phyloP scores from a whole-genome alignment of 257 asterid genomes.

The Solanum dulcamara region DNA sequence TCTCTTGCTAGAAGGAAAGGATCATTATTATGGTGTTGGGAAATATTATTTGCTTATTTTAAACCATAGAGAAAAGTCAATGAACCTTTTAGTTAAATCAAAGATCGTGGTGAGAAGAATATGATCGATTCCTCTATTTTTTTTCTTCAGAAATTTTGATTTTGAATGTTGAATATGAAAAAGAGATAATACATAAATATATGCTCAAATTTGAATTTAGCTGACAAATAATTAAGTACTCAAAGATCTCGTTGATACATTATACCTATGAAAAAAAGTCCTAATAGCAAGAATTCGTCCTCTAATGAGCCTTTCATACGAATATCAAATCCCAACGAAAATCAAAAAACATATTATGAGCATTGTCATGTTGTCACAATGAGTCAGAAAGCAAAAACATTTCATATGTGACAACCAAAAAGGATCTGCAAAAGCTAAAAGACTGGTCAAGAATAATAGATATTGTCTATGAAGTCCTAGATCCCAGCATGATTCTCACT shows the following conservation, averaged over 20 bases:
- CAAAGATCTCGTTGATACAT: accelerated
- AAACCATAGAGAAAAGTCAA: background rate
- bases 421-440: background rate
- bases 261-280: background rate
- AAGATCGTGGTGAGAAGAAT: background rate
- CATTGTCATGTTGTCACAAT: background rate
- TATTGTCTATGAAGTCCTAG: background rate
- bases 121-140: background rate
- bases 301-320: background rate
- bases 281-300: background rate
- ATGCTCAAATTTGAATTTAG: background rate
- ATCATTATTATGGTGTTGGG: background rate
- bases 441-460: background rate
- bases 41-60: background rate
- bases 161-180: background rate
- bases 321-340: background rate
- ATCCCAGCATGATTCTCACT: conserved; percentile 1
- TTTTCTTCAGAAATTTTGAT: background rate
- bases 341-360: background rate
- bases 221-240: background rate
- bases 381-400: background rate
- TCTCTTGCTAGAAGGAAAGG: background rate
- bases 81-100: background rate
- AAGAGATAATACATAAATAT: background rate
- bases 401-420: background rate